Conservation (phyloP, 345 rosid species). For the Salix arbutifolia region DNA sequence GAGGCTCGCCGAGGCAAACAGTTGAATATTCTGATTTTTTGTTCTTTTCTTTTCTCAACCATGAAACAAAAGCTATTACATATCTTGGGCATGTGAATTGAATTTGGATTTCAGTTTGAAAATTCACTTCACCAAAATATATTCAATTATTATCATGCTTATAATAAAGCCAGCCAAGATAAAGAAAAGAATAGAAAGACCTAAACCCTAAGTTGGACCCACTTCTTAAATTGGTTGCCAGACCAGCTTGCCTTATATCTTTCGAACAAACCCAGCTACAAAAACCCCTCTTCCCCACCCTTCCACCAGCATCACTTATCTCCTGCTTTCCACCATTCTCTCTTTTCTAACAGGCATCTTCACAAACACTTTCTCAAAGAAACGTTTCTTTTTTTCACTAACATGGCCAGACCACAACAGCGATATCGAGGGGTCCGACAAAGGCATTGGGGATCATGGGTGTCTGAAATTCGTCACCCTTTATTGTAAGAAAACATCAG, state of each 20-base stretch:
- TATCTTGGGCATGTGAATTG: slow-evolving; percentile 39
- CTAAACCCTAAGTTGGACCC: slow-evolving; percentile 46
- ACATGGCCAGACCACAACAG: slow-evolving; percentile 93
- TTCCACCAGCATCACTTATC: slow-evolving; percentile 8
- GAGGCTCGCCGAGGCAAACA: slow-evolving; percentile 21
- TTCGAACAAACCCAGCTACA: slow-evolving; percentile 43
- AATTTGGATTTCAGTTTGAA: slow-evolving; percentile 29
- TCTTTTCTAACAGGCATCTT: slow-evolving; percentile 35
- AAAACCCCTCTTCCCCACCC: slow-evolving; percentile 43
- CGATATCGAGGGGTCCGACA: slow-evolving; percentile 94
- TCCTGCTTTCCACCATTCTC: not conserved
- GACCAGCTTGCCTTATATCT: slow-evolving; percentile 28
- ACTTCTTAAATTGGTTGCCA: slow-evolving; percentile 55
- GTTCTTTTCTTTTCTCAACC: not conserved
- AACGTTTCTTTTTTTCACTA: slow-evolving; percentile 13
- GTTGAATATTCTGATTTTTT: not conserved
- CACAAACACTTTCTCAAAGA: slow-evolving; percentile 32
- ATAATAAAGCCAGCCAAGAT: slow-evolving; percentile 35
- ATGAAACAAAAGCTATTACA: slow-evolving; percentile 5
- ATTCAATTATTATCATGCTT: slow-evolving; percentile 33
- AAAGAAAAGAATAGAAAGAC: slow-evolving; percentile 4
- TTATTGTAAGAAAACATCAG: slow-evolving; percentile 49
- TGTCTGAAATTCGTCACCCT: slow-evolving; percentile 97
- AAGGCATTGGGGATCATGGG: slow-evolving; percentile 99
- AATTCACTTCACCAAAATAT: slow-evolving; percentile 26